Base-by-base conservation (phyloP, 768 basidiomycete genomes). In the Auriculariales sp. region DNA sequence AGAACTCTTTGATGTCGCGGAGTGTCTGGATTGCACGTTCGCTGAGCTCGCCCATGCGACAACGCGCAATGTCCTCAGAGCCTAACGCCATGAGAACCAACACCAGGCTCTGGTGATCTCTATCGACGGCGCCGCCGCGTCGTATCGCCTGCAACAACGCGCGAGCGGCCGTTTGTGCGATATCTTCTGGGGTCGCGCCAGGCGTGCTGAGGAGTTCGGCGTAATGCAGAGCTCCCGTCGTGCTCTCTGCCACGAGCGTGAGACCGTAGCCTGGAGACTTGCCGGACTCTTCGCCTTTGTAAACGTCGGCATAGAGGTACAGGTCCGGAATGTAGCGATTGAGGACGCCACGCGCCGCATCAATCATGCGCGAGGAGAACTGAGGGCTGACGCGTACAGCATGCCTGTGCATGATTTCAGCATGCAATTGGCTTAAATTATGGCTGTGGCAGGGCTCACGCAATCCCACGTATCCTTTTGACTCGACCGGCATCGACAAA, bases 261-360 rank as follows among this genome's bases (percentile, higher is more conserved):
- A 99, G 68, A 0, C 89, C 95, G 63, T 92, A 99, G 0, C 94
- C 95, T 4, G 95, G 95, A 0, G 95, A 99, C 93, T 91, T 97
- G 64, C 94, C 94, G 56, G 90, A 92, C 54, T 98, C 95, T 15
- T 89, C 87, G 5, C 93, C 93, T 62, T 95, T 94, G 68, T 95
- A 98, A 22, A 97, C 92, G 55, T 99, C 95, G 3, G 95, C 94
- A 63, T 97, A 94, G 32, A 99, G 78, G 66, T 98, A 97, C 27
- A 97, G 92, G 62, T 99, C 95, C 31, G 95, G 94, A 52, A 98
- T 95, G 63, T 87, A 95, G 3, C 92, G 84, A 62, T 97, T 98
- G 36, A 99, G 71, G 22, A 99, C 73, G 2, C 89, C 92, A 32
- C 95, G 81, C 15, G 89, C 80, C 6, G 93, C 78, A 58, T 97